These are phyloP conservation scores for Suillus decipiens DNA, from an alignment of 768 basidiomycete species.

Conservation along the genomic window DNA sequence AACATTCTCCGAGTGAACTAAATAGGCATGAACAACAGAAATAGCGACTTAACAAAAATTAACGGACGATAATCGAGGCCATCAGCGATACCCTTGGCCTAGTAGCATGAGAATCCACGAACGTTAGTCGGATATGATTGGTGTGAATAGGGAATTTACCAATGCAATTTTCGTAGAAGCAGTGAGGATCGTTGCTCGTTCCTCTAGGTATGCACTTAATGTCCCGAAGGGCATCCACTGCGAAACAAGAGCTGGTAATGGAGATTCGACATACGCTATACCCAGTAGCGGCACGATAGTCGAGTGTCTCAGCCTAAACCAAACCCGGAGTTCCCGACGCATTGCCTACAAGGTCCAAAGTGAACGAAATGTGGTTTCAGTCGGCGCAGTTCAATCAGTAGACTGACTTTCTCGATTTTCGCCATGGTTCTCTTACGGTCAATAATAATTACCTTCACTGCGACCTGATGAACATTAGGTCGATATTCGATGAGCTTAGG, in stretches of 20 bases:
- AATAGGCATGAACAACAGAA: not conserved
- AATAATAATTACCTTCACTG: too few relatives aligned
- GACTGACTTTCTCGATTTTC: too few relatives aligned
- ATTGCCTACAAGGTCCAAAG: too few relatives aligned
- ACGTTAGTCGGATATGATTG: not conserved
- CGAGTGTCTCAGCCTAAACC: constrained; percentile 18
- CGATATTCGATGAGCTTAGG: too few relatives aligned
- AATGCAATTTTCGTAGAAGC: not conserved
- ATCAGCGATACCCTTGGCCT: not conserved
- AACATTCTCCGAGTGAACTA: not conserved
- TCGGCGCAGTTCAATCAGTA: too few relatives aligned
- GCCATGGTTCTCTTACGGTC: too few relatives aligned
- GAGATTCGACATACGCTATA: not conserved
- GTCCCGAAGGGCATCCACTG: not conserved
- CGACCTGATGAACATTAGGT: too few relatives aligned
- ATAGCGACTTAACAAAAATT: not conserved
- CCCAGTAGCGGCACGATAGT: constrained; percentile 25
- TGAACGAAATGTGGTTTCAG: too few relatives aligned
- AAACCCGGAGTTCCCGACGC: constrained; percentile 22
- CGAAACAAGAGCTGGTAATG: not conserved
- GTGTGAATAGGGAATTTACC: not conserved
- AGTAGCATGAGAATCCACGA: not conserved
- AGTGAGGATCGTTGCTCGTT: not conserved
- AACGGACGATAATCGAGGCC: not conserved
- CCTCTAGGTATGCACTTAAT: accelerated